A percentile compares a stretch with the other conserved stretches of the same genome.
Conservation (phyloP, 1,284 basidiomycete species). For the Peniophora sp. region DNA sequence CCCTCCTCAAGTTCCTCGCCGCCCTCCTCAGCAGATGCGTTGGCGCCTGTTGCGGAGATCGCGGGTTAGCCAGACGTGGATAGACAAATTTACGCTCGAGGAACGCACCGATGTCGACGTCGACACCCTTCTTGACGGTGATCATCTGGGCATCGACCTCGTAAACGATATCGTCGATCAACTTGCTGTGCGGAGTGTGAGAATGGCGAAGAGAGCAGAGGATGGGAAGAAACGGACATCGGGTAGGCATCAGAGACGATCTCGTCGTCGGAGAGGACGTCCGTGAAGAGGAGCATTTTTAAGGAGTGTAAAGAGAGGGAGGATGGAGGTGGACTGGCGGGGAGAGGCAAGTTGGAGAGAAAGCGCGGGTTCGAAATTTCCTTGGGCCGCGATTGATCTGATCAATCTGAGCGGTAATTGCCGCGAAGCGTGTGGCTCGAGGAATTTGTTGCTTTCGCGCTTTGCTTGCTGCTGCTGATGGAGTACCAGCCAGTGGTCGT, state of each 20-base stretch:
- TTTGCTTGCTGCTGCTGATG: constrained; percentile 31
- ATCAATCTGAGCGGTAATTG: constrained; percentile 3
- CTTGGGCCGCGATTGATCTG: constrained; percentile 3
- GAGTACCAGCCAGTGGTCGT: constrained; percentile 74
- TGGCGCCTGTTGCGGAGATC: constrained; percentile 53
- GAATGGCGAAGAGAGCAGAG: constrained; percentile 5
- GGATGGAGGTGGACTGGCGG: constrained; percentile 10
- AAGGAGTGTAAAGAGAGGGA: constrained; percentile 11
- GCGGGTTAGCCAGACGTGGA: neutral
- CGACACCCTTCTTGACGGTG: constrained; percentile 68
- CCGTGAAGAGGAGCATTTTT: constrained; percentile 73
- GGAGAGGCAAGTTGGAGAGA: constrained; percentile 19
- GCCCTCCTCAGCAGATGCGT: constrained; percentile 86
- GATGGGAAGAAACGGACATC: constrained; percentile 41
- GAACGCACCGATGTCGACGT: constrained; percentile 83
- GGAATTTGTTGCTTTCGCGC: neutral
- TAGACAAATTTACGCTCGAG: constrained; percentile 1
- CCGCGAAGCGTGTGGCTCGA: neutral
- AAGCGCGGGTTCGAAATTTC: constrained; percentile 12
- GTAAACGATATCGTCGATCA: constrained; percentile 77
- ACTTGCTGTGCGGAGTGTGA: constrained; percentile 48
- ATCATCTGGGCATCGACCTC: constrained; percentile 86
- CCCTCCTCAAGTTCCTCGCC: constrained; percentile 84
- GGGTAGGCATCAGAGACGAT: constrained; percentile 95
- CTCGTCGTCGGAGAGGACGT: constrained; percentile 81